Conservation (phyloP, 2,329 filamentous ascomycete genomes). For the Exophiala lecanii-corni region DNA sequence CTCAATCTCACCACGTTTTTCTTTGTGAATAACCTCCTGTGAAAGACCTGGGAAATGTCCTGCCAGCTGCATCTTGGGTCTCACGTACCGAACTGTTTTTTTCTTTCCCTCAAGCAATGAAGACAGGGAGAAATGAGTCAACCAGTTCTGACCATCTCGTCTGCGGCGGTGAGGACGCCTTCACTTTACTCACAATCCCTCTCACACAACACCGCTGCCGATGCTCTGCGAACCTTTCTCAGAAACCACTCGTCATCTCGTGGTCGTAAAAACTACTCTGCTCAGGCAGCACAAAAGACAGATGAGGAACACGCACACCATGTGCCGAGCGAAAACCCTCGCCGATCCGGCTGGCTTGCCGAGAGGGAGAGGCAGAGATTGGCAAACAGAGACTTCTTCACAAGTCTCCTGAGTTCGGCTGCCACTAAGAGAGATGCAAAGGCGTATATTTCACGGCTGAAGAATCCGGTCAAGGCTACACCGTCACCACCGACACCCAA, state of each 20-base stretch:
- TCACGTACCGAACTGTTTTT: too few relatives aligned
- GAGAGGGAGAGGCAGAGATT: slow-evolving; percentile 41
- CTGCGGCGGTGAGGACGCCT: slow-evolving; percentile 13
- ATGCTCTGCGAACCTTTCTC: slow-evolving; percentile 17
- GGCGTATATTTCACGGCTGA: slow-evolving; percentile 85
- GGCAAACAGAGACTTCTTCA: slow-evolving; percentile 68
- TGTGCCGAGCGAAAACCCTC: not conserved
- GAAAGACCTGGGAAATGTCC: too few relatives aligned
- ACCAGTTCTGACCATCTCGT: slow-evolving; percentile 25
- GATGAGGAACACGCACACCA: slow-evolving; percentile 12
- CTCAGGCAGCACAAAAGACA: slow-evolving; percentile 18
- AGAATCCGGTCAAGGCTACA: slow-evolving; percentile 34
- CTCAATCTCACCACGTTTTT: too few relatives aligned
- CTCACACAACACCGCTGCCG: slow-evolving; percentile 28
- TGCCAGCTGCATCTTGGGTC: too few relatives aligned
- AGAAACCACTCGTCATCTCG: slow-evolving; percentile 1
- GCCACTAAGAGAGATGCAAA: slow-evolving; percentile 91
- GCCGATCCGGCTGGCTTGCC: slow-evolving; percentile 26
- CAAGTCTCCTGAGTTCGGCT: slow-evolving; percentile 80
- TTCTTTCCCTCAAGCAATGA: too few relatives aligned
- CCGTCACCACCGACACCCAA: slow-evolving; percentile 17
- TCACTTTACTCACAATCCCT: slow-evolving; percentile 29
- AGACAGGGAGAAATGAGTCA: too few relatives aligned
- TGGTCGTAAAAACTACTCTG: slow-evolving; percentile 14
- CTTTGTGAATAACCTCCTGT: too few relatives aligned